These are phyloP conservation scores for Alternaria arbusti DNA, from an alignment of 2,329 filamentous ascomycete genomes.

Conservation along the genomic window DNA sequence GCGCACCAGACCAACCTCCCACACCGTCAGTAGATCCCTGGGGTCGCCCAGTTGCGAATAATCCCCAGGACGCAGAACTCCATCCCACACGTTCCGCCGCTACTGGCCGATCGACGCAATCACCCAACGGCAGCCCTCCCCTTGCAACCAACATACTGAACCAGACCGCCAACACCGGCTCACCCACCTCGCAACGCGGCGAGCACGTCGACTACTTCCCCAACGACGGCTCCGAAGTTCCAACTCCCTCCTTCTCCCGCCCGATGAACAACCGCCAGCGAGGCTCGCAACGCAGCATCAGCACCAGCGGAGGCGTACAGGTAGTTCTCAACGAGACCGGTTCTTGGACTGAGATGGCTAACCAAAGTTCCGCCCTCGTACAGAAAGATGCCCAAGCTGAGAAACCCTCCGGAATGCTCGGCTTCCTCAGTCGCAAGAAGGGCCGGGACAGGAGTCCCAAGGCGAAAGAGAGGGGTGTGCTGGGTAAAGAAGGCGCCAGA, in stretches of 20 bases:
- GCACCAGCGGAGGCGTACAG: conserved; percentile 83
- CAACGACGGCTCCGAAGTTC: conserved; percentile 32
- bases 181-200: conserved; percentile 44
- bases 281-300: conserved; percentile 72
- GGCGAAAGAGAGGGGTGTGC: conserved; percentile 87
- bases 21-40: conserved; percentile 42
- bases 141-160: conserved; percentile 39
- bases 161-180: conserved; percentile 31
- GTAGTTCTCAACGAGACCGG: conserved; percentile 88
- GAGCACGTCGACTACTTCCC: conserved; percentile 47
- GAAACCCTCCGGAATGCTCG: conserved; percentile 80
- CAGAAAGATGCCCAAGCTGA: conserved; percentile 45
- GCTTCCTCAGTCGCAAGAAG: conserved; percentile 88
- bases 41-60: conserved; percentile 37
- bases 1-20: conserved; percentile 40
- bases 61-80: conserved; percentile 49
- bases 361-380: conserved; percentile 77
- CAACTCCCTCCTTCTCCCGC: conserved; percentile 45
- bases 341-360: conserved; percentile 89
- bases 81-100: conserved; percentile 44
- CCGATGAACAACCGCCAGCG: conserved; percentile 57
- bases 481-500: conserved; percentile 93
- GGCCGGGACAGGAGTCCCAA: conserved; percentile 91
- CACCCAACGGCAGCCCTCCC: conserved; percentile 57
- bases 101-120: conserved; percentile 53